Evolutionary conservation across 495 filamentous ascomycete genomes (phyloP), one percentile per base, ranked within the genome.

Genomic region (Penicillium dipodomyicola): DNA sequence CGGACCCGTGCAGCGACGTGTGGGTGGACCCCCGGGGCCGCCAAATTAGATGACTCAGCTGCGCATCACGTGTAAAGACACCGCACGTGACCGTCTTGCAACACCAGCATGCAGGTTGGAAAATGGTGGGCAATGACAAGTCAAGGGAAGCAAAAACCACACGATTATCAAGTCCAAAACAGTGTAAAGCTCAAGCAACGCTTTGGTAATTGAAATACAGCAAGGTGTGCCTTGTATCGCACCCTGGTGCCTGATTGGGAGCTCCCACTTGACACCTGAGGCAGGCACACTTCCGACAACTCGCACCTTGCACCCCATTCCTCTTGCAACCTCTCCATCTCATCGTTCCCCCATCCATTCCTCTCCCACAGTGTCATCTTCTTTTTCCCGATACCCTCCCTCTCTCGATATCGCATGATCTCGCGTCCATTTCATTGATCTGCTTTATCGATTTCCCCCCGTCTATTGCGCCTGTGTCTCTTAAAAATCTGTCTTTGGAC

Each of bases 401-500:
- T 60, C 44, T 27, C 20, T 53, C 30, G 50, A 46, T 43, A 60
- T 50, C 47, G 56, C 56, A 56, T 33, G 48, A 56, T 56, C 33
- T 51, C 49, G 37, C 25, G 51, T 32, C 52, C 37, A 48, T 44
- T 27, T 56, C 52, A 52, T 67, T 54, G 62, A 60, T 63, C 56
- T 57, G 60, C 60, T 50, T 54, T 41, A 59, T 56, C 56, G 44
- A 58, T 49, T 52, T 27, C 20, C 30, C 44, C 30, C 57, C 48
- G 54, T 67, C 49, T 52, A 65, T 62, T 58, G 57, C 68, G 59
- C 56, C 65, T 58, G 60, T 62, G 55, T 62, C 66, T 51, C 65
- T 67, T 70, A 69, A 75, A 76, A 74, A 65, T 73, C 70, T 75
- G 71, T 76, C 72, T 56, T 64, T 70, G 68, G 67, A 64, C 57